These are phyloP conservation scores for Wallacemonas rigidus DNA, from an alignment of 208 protist species.

Conservation along the genomic window DNA sequence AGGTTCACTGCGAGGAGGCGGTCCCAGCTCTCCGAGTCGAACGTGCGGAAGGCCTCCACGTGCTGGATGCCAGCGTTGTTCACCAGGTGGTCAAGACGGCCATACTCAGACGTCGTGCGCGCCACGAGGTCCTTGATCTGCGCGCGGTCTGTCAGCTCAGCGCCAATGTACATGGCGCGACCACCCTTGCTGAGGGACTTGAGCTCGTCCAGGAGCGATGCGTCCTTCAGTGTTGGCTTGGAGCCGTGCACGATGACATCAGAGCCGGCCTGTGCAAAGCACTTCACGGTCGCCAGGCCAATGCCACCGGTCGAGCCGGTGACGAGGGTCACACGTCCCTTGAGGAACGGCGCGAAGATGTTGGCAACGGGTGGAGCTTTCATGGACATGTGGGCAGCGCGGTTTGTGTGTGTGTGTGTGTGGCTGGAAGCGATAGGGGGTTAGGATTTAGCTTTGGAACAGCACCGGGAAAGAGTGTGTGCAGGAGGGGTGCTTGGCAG, in stretches of 20 bases:
- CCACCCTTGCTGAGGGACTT: constrained; percentile 20
- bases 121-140: constrained; percentile 25
- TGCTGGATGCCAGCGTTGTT: constrained; percentile 64
- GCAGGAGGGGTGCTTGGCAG: no score
- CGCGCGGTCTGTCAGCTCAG: constrained; percentile 17
- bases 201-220: constrained; percentile 9
- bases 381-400: background rate
- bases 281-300: constrained; percentile 40
- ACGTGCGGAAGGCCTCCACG: constrained; percentile 36
- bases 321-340: constrained; percentile 34
- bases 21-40: constrained; percentile 41
- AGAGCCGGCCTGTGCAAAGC: constrained; percentile 33
- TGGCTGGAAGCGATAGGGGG: no score
- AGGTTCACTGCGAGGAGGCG: constrained; percentile 51
- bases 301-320: constrained; percentile 50
- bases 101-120: constrained; percentile 22
- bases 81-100: constrained; percentile 47
- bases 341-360: constrained; percentile 30
- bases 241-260: constrained; percentile 36
- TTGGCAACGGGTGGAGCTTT: background rate
- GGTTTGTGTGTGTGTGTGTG: no score
- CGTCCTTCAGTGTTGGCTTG: background rate
- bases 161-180: constrained; percentile 24
- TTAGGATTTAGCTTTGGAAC: no score
- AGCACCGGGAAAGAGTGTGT: no score